Evolutionary conservation across 169 alveolate species (phyloP).

Genomic region (Plasmodium gonderi): DNA sequence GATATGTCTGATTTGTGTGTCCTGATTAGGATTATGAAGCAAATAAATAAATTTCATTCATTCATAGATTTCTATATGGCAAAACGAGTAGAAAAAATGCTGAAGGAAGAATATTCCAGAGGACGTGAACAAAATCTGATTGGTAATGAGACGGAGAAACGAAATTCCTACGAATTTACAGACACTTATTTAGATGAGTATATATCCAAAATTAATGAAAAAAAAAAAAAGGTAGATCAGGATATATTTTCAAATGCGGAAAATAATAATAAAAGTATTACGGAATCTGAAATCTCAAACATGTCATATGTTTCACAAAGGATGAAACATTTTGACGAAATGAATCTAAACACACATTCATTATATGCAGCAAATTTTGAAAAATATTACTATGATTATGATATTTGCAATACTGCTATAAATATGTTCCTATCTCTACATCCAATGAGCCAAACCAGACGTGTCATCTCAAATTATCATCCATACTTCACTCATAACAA

Average conservation of each 20-base stretch:
- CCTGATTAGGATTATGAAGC: conserved; percentile 7
- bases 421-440: conserved; percentile 22
- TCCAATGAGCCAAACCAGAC: neutral
- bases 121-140: neutral
- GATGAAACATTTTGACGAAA: conserved; percentile 45
- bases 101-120: neutral
- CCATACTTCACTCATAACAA: conserved; percentile 1
- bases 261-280: neutral
- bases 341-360: conserved; percentile 30
- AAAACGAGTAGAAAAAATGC: conserved; percentile 32
- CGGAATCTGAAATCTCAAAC: neutral
- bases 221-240: neutral
- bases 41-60: conserved; percentile 42
- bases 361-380: conserved; percentile 34
- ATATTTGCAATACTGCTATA: conserved; percentile 5
- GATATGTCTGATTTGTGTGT: conserved; percentile 37
- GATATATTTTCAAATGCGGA: neutral
- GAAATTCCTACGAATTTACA: conserved; percentile 20
- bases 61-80: conserved; percentile 61
- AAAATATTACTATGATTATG: conserved; percentile 42
- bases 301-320: neutral
- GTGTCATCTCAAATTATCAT: conserved; percentile 12
- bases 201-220: conserved; percentile 11
- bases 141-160: neutral
- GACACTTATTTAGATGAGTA: conserved; percentile 60